A percentile compares a stretch with the other conserved stretches of the same genome.
Conservation (phyloP, 2,329 filamentous ascomycete species). For the Aspergillus phoenicis region DNA sequence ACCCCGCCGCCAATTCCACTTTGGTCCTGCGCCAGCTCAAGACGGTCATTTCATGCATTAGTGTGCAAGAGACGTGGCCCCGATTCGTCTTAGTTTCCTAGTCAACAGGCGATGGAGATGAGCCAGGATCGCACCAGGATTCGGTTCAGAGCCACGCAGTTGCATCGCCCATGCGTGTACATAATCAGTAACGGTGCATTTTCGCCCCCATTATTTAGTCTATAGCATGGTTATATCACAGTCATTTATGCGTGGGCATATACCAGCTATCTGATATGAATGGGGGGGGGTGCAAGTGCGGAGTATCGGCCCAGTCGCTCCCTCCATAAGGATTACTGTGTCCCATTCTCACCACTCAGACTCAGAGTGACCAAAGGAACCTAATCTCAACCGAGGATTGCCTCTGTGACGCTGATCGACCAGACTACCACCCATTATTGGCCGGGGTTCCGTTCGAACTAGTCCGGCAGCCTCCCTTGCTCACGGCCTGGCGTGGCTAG, state of each 20-base stretch:
- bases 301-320: too few species aligned
- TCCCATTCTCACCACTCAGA: not conserved
- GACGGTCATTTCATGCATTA: slow-evolving; percentile 24
- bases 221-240: not conserved
- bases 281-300: too few species aligned
- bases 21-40: not conserved
- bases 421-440: not conserved
- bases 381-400: not conserved
- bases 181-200: not conserved
- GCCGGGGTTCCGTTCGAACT: not conserved
- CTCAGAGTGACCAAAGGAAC: not conserved
- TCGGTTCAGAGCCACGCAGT: not conserved
- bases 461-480: not conserved
- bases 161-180: not conserved
- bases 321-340: too few species aligned
- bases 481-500: not conserved
- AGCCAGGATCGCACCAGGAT: slow-evolving; percentile 6
- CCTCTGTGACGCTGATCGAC: not conserved
- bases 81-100: slow-evolving; percentile 12
- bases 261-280: too few species aligned
- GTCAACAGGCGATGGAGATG: not conserved
- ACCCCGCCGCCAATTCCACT: not conserved
- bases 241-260: too few species aligned
- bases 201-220: not conserved
- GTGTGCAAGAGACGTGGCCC: slow-evolving; percentile 4